Evolutionary conservation across 1,284 basidiomycete genomes (phyloP), one percentile per base, ranked within the genome.

Genomic region (Ustilago shanxiensis): DNA sequence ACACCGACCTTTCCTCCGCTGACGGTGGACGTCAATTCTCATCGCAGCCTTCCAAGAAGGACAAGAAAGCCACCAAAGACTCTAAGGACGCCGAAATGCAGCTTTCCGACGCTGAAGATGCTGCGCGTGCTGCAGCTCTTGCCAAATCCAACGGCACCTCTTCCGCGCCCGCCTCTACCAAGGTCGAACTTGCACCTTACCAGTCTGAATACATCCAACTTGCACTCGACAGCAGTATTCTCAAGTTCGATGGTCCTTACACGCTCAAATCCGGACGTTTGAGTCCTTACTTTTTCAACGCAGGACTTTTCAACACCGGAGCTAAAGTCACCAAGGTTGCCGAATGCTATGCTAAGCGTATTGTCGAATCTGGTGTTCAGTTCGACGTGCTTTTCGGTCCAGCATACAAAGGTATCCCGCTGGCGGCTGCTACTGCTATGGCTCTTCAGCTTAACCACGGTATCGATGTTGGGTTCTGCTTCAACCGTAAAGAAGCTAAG

Each of bases 281-380:
- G 65, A 97, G 95, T 14, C 96, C 96, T 1, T 98, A 98, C 88
- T 98, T 98, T 87, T 95, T 98, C 90, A 98, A 98, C 86, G 94
- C 94, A 0, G 94, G 94, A 10, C 89, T 99, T 75, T 94, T 92
- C 86, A 82, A 82, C 64, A 92, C 92, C 5, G 94, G 95, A 0
- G 90, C 91, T 1, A 91, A 96, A 45, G 90, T 99, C 39, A 88
- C 92, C 44, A 89, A 92, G 8, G 89, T 97, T 29, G 92, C 95
- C 9, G 89, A 90, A n/a, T 94, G 95, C 16, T 98, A 97, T 82
- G 94, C 96, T 4, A 78, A 86, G 53, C 87, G 91, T 1, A 93
- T 93, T n/a, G 91, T 95, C 61, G 60, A 81, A 26, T 72, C 73
- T 50, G 83, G 83, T 10, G 73, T 85, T 2, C 54, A 86, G 54